Conservation (phyloP, 2,329 filamentous ascomycete species). For the Xylaria sp. region DNA sequence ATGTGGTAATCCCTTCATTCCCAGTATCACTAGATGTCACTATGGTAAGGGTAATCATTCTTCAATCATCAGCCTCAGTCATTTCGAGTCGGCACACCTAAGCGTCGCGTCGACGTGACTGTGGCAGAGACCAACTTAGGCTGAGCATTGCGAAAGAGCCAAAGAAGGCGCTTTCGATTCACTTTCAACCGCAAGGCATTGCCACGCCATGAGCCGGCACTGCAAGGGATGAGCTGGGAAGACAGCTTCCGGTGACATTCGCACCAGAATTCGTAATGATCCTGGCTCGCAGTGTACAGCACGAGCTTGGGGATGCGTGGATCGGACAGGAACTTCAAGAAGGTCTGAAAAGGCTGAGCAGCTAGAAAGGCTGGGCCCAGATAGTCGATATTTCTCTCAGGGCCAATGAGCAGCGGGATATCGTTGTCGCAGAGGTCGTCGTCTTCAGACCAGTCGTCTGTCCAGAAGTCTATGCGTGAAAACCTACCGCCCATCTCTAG, state of each 20-base stretch:
- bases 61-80: background rate
- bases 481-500: conserved; percentile 35
- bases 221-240: conserved; percentile 27
- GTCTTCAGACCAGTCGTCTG: conserved; percentile 16
- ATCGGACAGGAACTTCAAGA: conserved; percentile 33
- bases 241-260: conserved; percentile 32
- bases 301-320: conserved; percentile 21
- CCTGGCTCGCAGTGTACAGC: conserved; percentile 13
- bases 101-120: background rate
- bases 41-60: background rate
- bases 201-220: conserved; percentile 34
- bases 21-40: background rate
- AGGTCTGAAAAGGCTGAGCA: conserved; percentile 36
- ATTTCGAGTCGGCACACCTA: background rate
- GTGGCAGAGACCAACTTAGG: background rate
- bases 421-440: conserved; percentile 26
- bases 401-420: conserved; percentile 18
- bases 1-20: background rate
- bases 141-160: conserved; percentile 26
- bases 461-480: conserved; percentile 38
- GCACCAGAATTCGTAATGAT: conserved; percentile 39
- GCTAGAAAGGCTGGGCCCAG: conserved; percentile 35
- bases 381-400: conserved; percentile 22
- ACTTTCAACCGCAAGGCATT: conserved; percentile 30
- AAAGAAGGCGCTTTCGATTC: conserved; percentile 28